phyloP scores from a whole-genome alignment of 106 monocot genomes.

The Hemerocallis citrina region DNA sequence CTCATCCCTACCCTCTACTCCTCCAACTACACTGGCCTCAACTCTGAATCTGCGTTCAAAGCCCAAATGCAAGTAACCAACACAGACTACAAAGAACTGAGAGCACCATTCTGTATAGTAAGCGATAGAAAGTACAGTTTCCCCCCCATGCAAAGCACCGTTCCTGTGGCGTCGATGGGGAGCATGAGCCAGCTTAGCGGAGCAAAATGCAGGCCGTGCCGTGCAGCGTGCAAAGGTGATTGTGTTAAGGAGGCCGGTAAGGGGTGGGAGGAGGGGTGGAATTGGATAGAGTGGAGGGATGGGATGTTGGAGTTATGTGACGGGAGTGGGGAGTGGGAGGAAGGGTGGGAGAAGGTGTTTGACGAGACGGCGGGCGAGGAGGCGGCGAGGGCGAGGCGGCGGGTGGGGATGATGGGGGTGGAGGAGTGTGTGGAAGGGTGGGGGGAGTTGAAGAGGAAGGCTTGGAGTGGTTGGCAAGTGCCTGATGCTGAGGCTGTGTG shows the following conservation, averaged over 20 bases:
- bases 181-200: constrained; percentile 46
- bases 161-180: constrained; percentile 48
- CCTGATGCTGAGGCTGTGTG: constrained; percentile 32
- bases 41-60: constrained; percentile 59
- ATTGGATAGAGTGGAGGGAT: constrained; percentile 56
- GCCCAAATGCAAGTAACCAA: constrained; percentile 25
- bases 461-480: constrained; percentile 24
- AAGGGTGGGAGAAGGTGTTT: constrained; percentile 45
- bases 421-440: constrained; percentile 17
- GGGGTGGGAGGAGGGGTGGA: constrained; percentile 22
- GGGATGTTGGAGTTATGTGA: constrained; percentile 41
- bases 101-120: constrained; percentile 45
- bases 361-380: constrained; percentile 29
- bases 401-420: constrained; percentile 10
- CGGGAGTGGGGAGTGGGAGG: constrained; percentile 39
- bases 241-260: constrained; percentile 20
- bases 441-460: constrained; percentile 16
- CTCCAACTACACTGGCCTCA: constrained; percentile 19
- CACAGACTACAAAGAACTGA: not conserved
- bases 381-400: constrained; percentile 25
- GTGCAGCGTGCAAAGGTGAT: constrained; percentile 15
- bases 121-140: constrained; percentile 45
- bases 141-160: constrained; percentile 1
- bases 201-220: constrained; percentile 66
- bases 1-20: constrained; percentile 30